phyloP scores from a whole-genome alignment of 2,329 filamentous ascomycete genomes.

The Fusarium foetens region DNA sequence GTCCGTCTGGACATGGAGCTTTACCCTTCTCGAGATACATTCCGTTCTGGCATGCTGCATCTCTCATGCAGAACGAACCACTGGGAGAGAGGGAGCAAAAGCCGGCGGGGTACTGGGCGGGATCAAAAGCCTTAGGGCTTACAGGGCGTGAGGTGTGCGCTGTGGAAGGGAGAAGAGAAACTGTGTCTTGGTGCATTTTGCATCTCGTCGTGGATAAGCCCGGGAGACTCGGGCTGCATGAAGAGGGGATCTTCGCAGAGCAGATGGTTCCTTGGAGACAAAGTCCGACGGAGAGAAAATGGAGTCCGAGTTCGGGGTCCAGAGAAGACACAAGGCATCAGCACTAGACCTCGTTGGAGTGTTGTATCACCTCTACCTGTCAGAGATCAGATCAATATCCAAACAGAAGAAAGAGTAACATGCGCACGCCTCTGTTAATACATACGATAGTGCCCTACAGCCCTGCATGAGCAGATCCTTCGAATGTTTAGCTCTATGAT shows the following conservation, averaged over 20 bases:
- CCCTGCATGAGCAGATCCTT: slow-evolving; percentile 4
- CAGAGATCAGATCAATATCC: slow-evolving; percentile 10
- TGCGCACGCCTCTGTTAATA: neutral
- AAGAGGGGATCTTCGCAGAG: slow-evolving; percentile 32
- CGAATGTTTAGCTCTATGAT: neutral
- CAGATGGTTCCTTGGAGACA: slow-evolving; percentile 26
- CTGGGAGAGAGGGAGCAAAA: slow-evolving; percentile 6
- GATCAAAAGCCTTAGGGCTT: slow-evolving; percentile 40
- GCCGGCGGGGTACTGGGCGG: slow-evolving; percentile 23
- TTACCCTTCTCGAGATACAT: neutral
- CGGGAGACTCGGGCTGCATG: slow-evolving; percentile 17
- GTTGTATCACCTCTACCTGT: neutral
- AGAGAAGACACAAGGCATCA: slow-evolving; percentile 5
- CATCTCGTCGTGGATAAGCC: slow-evolving; percentile 18
- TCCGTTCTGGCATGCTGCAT: slow-evolving; percentile 8
- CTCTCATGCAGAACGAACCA: slow-evolving; percentile 10
- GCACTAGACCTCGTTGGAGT: slow-evolving; percentile 24
- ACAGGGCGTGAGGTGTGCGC: slow-evolving; percentile 34
- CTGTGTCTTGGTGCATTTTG: slow-evolving; percentile 15
- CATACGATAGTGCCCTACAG: slow-evolving; percentile 1
- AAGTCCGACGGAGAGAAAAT: slow-evolving; percentile 3
- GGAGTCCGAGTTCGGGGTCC: slow-evolving; percentile 2
- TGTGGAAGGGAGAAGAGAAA: neutral
- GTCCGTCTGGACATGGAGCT: slow-evolving; percentile 5
- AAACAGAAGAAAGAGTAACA: neutral